Conservation (phyloP, 768 basidiomycete species). For the Tricholomella constricta region DNA sequence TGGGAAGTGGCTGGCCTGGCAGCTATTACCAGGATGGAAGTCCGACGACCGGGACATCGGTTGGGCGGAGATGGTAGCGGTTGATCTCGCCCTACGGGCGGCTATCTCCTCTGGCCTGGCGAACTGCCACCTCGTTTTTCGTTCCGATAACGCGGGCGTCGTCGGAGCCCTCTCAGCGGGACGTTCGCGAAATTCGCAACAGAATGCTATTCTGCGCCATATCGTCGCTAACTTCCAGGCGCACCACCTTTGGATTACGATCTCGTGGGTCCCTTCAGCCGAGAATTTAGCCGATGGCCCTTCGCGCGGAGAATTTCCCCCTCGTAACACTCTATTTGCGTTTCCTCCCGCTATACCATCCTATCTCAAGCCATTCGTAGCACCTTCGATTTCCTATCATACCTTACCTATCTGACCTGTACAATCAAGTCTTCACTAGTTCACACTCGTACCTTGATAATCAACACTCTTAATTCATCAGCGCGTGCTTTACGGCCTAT, state of each 20-base stretch:
- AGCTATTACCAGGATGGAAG: constrained; percentile 27
- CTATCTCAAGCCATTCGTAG: neutral
- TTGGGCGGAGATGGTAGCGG: constrained; percentile 46
- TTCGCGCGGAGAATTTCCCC: constrained; percentile 19
- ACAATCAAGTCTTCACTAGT: too few relatives aligned
- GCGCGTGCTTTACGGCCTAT: too few relatives aligned
- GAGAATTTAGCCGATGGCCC: constrained; percentile 12
- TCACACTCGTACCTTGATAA: too few relatives aligned
- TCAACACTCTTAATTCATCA: too few relatives aligned
- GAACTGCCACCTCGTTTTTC: constrained; percentile 29
- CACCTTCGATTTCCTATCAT: constrained; percentile 14
- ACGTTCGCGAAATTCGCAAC: constrained; percentile 26
- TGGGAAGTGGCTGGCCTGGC: too few relatives aligned
- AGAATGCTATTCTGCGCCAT: constrained; percentile 27
- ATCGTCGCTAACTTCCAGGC: constrained; percentile 24
- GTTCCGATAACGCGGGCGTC: constrained; percentile 39
- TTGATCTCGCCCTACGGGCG: constrained; percentile 36
- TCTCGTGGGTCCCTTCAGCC: constrained; percentile 24
- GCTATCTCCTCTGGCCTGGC: constrained; percentile 20
- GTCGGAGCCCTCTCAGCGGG: constrained; percentile 26
- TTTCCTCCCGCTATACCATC: neutral
- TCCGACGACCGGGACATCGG: constrained; percentile 32
- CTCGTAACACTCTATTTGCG: neutral
- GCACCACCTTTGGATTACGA: constrained; percentile 26
- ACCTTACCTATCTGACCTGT: too few relatives aligned